Conservation (phyloP, 176 grass and related monocot species). For the Puya raimondii region DNA sequence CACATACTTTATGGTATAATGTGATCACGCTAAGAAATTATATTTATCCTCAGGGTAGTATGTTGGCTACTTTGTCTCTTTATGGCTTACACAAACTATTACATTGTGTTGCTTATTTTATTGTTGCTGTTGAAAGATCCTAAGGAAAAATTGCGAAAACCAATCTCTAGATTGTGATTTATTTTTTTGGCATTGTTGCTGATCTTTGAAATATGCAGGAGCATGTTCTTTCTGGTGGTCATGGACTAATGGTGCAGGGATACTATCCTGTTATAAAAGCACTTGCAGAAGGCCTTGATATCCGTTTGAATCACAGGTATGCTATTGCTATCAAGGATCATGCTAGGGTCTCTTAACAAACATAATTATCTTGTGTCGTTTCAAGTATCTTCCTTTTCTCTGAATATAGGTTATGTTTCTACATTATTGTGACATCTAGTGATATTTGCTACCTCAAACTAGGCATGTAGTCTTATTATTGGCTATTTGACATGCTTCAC, state of each 20-base stretch:
- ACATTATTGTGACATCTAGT: not conserved
- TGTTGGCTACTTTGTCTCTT: too few relatives aligned
- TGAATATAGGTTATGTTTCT: not conserved
- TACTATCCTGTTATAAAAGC: conserved; percentile 87
- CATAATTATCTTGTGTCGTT: not conserved
- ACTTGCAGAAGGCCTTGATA: conserved; percentile 66
- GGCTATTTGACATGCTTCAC: not conserved
- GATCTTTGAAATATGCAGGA: conserved; percentile 41
- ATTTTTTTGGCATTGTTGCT: not conserved
- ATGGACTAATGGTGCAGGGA: conserved; percentile 98
- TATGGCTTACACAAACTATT: too few relatives aligned
- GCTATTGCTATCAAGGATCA: not conserved
- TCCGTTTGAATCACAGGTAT: conserved; percentile 77
- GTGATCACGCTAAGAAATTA: too few relatives aligned
- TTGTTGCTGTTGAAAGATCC: too few relatives aligned
- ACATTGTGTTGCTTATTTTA: too few relatives aligned
- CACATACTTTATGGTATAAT: too few relatives aligned
- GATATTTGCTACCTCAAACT: too few relatives aligned
- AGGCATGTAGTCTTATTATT: not conserved
- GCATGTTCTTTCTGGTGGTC: conserved; percentile 82
- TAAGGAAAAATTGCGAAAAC: not conserved
- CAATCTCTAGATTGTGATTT: not conserved
- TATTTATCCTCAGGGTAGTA: too few relatives aligned
- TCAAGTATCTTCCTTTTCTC: not conserved
- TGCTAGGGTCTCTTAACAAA: not conserved